Percentiles rank a stretch among this genome's conserved stretches.
Conservation (phyloP, 441 rosid species). For the Iberis amara region DNA sequence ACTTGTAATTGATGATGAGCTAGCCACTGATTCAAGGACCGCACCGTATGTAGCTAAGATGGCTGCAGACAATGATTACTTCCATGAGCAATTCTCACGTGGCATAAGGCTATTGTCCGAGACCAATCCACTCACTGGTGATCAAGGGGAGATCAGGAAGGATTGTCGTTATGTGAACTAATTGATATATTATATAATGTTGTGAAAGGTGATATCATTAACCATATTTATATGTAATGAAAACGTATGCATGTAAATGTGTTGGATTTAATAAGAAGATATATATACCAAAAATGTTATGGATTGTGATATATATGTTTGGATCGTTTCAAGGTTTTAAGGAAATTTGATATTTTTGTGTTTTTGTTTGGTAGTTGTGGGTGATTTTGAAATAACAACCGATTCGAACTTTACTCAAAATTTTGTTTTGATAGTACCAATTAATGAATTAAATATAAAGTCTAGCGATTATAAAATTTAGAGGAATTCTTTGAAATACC, state of each 20-base stretch:
- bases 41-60: constrained; percentile 54
- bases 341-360: not conserved
- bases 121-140: constrained; percentile 59
- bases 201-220: constrained; percentile 8
- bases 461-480: too few relatives aligned
- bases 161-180: constrained; percentile 69
- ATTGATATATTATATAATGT: constrained; percentile 4
- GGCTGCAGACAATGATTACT: constrained; percentile 73
- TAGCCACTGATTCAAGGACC: constrained; percentile 56
- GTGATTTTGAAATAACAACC: not conserved
- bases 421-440: too few relatives aligned
- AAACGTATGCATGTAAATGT: not conserved
- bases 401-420: too few relatives aligned
- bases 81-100: constrained; percentile 57
- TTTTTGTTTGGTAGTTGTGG: not conserved
- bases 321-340: not conserved
- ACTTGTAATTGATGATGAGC: constrained; percentile 52
- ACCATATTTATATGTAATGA: constrained; percentile 1
- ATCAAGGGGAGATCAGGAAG: constrained; percentile 64
- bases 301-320: constrained; percentile 8
- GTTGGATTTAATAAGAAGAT: constrained; percentile 28
- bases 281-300: constrained; percentile 21
- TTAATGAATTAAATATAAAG: too few relatives aligned
- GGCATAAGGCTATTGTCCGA: constrained; percentile 60
- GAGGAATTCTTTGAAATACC: too few relatives aligned